Conservation (phyloP, 1,284 basidiomycete genomes). For the Sanghuangporus baumii region DNA sequence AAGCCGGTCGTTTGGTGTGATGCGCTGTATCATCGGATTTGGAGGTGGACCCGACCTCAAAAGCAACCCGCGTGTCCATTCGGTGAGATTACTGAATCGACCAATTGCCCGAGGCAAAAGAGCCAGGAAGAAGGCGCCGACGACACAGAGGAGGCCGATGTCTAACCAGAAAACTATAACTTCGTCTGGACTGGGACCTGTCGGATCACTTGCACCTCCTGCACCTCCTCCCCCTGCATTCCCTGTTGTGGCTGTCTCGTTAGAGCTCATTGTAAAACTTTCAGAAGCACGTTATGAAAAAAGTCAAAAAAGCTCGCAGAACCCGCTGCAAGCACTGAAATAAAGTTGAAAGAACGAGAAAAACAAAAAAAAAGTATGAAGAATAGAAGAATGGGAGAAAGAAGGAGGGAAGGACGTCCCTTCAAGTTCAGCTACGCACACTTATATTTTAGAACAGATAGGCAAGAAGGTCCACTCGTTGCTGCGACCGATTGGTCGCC, state of each 20-base stretch:
- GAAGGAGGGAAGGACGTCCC: background rate
- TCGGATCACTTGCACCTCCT: background rate
- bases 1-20: background rate
- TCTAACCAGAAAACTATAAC: constrained; percentile 24
- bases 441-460: background rate
- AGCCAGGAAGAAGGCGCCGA: constrained; percentile 34
- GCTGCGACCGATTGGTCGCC: background rate
- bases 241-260: background rate
- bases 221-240: background rate
- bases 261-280: background rate
- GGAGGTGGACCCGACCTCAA: constrained; percentile 22
- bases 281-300: background rate
- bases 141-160: constrained; percentile 36
- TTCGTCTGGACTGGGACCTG: constrained; percentile 1
- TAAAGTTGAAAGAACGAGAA: background rate
- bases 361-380: background rate
- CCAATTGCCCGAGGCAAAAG: constrained; percentile 42
- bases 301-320: background rate
- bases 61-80: constrained; percentile 41
- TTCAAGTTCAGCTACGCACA: background rate
- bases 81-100: constrained; percentile 37
- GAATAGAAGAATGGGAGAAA: background rate
- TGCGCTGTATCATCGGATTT: background rate
- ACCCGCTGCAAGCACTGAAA: background rate
- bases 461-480: background rate